phyloP scores from a whole-genome alignment of 2,329 filamentous ascomycete genomes.

The Scedosporium dehoogii region DNA sequence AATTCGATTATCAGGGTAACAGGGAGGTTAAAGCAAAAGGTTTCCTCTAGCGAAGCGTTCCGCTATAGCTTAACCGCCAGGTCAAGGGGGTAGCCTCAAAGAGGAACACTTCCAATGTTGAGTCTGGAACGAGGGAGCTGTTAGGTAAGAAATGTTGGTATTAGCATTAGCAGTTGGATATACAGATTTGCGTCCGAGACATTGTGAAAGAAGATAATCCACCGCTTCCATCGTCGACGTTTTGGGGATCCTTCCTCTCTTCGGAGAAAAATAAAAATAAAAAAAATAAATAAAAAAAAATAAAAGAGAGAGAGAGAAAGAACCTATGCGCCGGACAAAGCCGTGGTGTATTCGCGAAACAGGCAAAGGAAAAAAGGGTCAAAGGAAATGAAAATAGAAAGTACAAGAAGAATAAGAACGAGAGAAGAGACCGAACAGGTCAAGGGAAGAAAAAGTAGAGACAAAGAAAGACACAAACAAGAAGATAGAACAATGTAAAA shows the following conservation, averaged over 20 bases:
- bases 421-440: background rate
- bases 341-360: background rate
- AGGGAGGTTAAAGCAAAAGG: too few relatives aligned
- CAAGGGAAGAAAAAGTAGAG: background rate
- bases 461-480: background rate
- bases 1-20: too few relatives aligned
- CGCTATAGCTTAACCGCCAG: background rate
- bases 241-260: background rate
- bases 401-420: background rate
- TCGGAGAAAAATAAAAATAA: background rate
- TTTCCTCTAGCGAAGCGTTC: too few relatives aligned
- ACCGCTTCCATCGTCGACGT: background rate
- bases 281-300: background rate
- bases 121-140: constrained; percentile 1
- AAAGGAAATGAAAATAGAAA: background rate
- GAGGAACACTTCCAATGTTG: background rate
- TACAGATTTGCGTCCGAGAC: background rate
- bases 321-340: background rate
- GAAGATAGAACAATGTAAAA: background rate
- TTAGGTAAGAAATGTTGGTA: background rate
- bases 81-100: background rate
- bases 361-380: background rate
- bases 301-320: background rate
- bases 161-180: constrained; percentile 6
- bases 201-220: background rate